These are phyloP conservation scores for Sarocladium strictum DNA, from an alignment of 2,329 filamentous ascomycete species.

Conservation along the genomic window DNA sequence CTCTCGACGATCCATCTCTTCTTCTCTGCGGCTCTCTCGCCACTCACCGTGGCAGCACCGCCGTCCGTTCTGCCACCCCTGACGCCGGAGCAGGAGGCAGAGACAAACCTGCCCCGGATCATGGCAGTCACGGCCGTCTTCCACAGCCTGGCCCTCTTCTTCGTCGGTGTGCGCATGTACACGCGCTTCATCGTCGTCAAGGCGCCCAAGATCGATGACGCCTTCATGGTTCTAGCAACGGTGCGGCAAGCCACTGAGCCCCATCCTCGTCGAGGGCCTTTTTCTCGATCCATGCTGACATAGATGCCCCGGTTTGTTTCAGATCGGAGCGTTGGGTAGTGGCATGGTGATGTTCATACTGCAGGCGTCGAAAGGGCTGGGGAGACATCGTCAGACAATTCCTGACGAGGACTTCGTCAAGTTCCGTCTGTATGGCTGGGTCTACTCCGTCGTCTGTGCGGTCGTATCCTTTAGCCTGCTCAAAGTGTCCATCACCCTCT, in stretches of 20 bases:
- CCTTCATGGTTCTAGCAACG: constrained; percentile 13
- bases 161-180: constrained; percentile 12
- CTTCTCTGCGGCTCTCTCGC: background rate
- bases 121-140: constrained; percentile 12
- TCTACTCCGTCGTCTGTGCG: constrained; percentile 14
- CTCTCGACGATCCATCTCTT: background rate
- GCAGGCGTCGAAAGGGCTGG: constrained; percentile 12
- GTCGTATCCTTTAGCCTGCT: constrained; percentile 12
- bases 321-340: constrained; percentile 12
- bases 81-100: constrained; percentile 11
- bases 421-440: constrained; percentile 13
- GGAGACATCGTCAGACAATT: constrained; percentile 12
- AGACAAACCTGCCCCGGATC: constrained; percentile 13
- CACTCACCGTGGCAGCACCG: background rate
- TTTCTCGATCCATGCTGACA: background rate
- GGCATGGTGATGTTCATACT: constrained; percentile 15
- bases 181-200: constrained; percentile 12
- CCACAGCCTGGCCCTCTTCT: constrained; percentile 10
- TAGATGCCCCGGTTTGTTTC: background rate
- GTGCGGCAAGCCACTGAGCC: background rate
- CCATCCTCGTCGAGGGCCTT: background rate
- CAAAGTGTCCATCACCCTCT: constrained; percentile 15
- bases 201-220: constrained; percentile 14
- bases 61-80: background rate
- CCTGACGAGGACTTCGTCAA: background rate